These are phyloP conservation scores for Boletus tomentosulus DNA, from an alignment of 768 basidiomycete genomes.

Conservation along the genomic window DNA sequence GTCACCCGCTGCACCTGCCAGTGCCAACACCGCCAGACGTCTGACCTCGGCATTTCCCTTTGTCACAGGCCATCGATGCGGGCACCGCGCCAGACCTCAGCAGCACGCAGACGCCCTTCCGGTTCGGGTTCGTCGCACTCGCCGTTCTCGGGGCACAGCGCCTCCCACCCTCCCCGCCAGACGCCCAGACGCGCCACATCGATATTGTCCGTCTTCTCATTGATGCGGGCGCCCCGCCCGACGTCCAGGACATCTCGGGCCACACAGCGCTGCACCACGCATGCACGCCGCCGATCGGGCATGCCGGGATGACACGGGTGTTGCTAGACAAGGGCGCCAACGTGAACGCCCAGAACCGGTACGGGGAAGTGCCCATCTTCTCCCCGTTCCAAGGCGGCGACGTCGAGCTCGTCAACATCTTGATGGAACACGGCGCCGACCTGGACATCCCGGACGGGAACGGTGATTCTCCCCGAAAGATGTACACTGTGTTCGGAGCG, in stretches of 20 bases:
- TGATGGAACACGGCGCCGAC: constrained; percentile 50
- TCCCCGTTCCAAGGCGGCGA: constrained; percentile 33
- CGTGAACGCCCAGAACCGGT: constrained; percentile 45
- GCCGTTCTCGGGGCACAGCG: constrained; percentile 41
- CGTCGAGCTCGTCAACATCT: constrained; percentile 35
- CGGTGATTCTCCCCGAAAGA: constrained; percentile 30
- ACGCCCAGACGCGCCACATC: constrained; percentile 21
- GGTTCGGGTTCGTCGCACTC: constrained; percentile 41
- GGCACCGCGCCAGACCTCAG: constrained; percentile 36
- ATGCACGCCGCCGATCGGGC: constrained; percentile 26
- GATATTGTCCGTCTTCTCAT: constrained; percentile 42
- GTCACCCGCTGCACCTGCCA: background rate
- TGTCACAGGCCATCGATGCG: constrained; percentile 18
- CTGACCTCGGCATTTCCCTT: background rate
- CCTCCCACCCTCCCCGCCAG: constrained; percentile 14
- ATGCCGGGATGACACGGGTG: constrained; percentile 32
- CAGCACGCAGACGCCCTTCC: constrained; percentile 40
- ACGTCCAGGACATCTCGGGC: constrained; percentile 44
- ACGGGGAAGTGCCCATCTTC: constrained; percentile 42
- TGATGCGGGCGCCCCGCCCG: constrained; percentile 35
- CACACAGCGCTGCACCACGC: constrained; percentile 49
- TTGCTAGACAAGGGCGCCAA: constrained; percentile 47
- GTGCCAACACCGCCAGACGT: background rate
- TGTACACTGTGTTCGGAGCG: constrained; percentile 38
- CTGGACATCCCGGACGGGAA: constrained; percentile 39